Conservation (phyloP, 2,329 filamentous ascomycete genomes). For the Claviceps citrina region DNA sequence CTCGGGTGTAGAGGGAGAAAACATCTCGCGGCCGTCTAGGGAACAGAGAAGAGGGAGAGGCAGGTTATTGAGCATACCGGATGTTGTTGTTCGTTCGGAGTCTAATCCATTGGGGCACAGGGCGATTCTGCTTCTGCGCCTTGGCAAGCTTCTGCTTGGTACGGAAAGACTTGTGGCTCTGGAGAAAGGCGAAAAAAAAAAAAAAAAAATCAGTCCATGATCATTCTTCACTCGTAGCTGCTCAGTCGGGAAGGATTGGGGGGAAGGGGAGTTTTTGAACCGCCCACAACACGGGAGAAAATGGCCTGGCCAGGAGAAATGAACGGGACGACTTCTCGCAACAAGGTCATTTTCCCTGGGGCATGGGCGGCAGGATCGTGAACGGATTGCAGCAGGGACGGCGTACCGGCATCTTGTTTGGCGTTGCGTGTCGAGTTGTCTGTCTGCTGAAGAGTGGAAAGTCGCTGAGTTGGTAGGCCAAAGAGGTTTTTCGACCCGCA, state of each 20-base stretch:
- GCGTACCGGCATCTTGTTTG: conserved; percentile 28
- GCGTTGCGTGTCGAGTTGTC: conserved; percentile 23
- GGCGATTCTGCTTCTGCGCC: conserved; percentile 99
- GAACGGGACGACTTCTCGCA: neutral
- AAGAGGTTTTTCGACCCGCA: conserved; percentile 21
- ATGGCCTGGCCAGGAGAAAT: neutral
- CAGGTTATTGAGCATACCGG: conserved; percentile 53
- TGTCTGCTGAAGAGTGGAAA: conserved; percentile 20
- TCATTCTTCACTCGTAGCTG: neutral
- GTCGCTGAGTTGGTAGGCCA: conserved; percentile 16
- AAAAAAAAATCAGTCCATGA: conserved; percentile 2
- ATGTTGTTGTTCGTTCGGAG: conserved; percentile 98
- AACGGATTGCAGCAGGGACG: conserved; percentile 6
- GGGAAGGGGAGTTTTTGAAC: neutral
- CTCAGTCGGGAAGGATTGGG: neutral
- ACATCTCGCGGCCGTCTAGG: neutral
- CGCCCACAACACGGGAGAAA: neutral
- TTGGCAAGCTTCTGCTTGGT: conserved; percentile 99
- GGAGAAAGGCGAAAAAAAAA: conserved; percentile 9
- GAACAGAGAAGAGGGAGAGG: neutral
- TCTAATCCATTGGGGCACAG: conserved; percentile 99
- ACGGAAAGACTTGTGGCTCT: conserved; percentile 99
- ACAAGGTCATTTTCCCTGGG: neutral
- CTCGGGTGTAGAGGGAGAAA: neutral
- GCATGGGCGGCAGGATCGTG: conserved; percentile 2